Conservation (phyloP, 805 yeast species). For the Cyberlindnera japonica region DNA sequence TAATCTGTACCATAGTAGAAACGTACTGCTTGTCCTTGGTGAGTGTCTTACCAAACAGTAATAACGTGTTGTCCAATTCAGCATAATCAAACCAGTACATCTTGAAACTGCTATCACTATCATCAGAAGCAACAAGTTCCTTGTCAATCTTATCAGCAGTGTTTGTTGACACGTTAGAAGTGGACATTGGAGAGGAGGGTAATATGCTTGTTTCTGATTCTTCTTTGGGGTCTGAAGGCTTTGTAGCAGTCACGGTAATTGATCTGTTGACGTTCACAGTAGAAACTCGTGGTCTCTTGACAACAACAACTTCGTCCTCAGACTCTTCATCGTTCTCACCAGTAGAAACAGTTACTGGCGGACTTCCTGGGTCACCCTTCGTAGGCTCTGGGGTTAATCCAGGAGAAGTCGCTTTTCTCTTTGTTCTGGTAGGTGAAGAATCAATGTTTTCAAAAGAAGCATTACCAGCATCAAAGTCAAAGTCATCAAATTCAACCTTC, state of each 20-base stretch:
- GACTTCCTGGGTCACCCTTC: constrained; percentile 6
- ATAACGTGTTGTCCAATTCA: constrained; percentile 65
- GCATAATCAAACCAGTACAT: constrained; percentile 91
- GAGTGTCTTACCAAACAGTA: constrained; percentile 77
- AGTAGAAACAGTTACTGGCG: too few relatives aligned
- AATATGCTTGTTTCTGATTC: constrained; percentile 11
- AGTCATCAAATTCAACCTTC: constrained; percentile 25
- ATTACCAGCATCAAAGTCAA: constrained; percentile 25
- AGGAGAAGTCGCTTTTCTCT: constrained; percentile 6
- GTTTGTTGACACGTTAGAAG: constrained; percentile 4
- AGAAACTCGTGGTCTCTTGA: constrained; percentile 48
- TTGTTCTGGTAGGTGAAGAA: constrained; percentile 37
- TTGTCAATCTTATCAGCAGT: constrained; percentile 20
- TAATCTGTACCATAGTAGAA: constrained; percentile 74
- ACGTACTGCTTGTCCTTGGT: constrained; percentile 55
- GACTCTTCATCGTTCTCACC: constrained; percentile 43
- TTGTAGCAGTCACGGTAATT: constrained; percentile 37
- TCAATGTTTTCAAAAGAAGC: constrained; percentile 27
- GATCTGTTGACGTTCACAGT: constrained; percentile 39
- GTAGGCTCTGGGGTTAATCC: constrained; percentile 18
- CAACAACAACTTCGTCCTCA: constrained; percentile 56
- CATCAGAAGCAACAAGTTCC: constrained; percentile 24
- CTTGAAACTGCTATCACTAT: constrained; percentile 42
- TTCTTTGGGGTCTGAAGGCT: constrained; percentile 4
- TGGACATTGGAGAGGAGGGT: constrained; percentile 20